These are phyloP conservation scores for Lathyrus tuberosus DNA, from an alignment of 306 rosid genomes.

Conservation along the genomic window DNA sequence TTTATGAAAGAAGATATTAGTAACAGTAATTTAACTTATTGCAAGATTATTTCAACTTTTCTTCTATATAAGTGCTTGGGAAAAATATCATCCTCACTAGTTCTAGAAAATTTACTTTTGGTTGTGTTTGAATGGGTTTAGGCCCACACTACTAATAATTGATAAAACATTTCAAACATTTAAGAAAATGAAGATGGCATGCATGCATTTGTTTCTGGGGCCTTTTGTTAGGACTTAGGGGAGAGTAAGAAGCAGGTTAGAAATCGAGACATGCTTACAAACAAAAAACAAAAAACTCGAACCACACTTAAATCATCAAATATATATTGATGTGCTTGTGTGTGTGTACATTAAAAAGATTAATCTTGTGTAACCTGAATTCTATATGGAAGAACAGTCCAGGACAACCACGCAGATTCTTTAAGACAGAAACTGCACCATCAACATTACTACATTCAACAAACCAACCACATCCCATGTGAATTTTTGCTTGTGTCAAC, in stretches of 20 bases:
- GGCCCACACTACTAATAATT: background rate
- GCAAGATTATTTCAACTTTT: background rate
- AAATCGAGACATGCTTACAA: conserved; percentile 25
- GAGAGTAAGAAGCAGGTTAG: conserved; percentile 9
- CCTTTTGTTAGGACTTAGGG: conserved; percentile 14
- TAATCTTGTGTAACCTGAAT: conserved; percentile 59
- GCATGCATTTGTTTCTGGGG: conserved; percentile 25
- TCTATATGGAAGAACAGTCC: conserved; percentile 74
- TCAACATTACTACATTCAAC: conserved; percentile 73
- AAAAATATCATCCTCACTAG: background rate
- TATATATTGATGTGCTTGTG: conserved; percentile 8
- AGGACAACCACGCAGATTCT: conserved; percentile 70
- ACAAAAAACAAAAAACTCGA: background rate
- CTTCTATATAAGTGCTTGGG: conserved; percentile 1
- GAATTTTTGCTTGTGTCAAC: conserved; percentile 63
- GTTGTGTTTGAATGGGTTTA: background rate
- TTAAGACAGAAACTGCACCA: conserved; percentile 61
- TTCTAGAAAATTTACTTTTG: background rate
- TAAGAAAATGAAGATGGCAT: background rate
- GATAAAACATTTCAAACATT: conserved; percentile 24
- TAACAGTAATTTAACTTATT: background rate
- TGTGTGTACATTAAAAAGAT: conserved; percentile 5
- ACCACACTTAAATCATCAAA: conserved; percentile 31
- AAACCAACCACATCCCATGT: conserved; percentile 73
- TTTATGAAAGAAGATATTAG: conserved; percentile 1